phyloP scores from a whole-genome alignment of 2,329 filamentous ascomycete genomes.

The Penicillium sp. region DNA sequence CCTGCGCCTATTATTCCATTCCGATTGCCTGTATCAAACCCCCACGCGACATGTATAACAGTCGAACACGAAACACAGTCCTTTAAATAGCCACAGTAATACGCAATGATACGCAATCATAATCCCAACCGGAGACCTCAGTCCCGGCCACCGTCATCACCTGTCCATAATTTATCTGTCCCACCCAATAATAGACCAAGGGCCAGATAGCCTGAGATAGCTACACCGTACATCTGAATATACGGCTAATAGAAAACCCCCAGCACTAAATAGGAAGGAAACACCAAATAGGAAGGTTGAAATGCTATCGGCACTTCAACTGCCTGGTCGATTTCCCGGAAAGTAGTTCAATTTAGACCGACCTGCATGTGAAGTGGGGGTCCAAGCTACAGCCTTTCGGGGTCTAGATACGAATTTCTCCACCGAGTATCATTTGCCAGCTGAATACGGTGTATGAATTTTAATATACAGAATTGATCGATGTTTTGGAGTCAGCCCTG shows the following conservation, averaged over 20 bases:
- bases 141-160: background rate
- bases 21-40: no score
- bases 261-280: background rate
- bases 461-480: background rate
- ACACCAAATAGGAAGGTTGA: background rate
- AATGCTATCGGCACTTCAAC: background rate
- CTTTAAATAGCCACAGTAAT: no score
- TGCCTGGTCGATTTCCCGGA: background rate
- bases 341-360: background rate
- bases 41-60: no score
- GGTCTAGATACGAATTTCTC: constrained; percentile 1
- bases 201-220: no score
- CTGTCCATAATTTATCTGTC: constrained; percentile 9
- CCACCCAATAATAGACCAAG: background rate
- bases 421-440: background rate
- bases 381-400: background rate
- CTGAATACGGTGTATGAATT: no score
- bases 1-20: background rate
- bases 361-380: constrained; percentile 6
- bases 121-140: background rate
- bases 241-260: background rate
- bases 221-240: background rate
- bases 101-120: no score
- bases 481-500: background rate
- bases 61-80: no score